Evolutionary conservation across 371 early-diverging fungal genomes (phyloP).

Genomic region (Mortierella sp.): DNA sequence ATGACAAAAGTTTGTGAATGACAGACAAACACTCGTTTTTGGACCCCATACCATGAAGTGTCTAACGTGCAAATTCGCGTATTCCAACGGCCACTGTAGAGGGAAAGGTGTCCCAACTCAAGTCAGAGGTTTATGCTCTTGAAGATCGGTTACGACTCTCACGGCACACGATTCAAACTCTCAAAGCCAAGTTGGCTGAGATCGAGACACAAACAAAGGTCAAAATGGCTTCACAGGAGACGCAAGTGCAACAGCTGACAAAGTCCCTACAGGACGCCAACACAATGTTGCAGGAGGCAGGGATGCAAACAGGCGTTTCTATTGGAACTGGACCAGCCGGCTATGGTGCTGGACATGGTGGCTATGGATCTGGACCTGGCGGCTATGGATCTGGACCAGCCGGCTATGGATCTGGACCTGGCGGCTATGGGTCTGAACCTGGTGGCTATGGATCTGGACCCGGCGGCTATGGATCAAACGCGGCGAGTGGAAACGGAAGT

Average conservation of each 20-base stretch:
- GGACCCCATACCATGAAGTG: too few relatives aligned
- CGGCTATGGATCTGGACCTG: too few relatives aligned
- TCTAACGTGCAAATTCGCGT: too few relatives aligned
- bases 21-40: background rate
- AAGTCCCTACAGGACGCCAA: conserved; percentile 65
- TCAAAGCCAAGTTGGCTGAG: conserved; percentile 77
- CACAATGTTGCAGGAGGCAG: conserved; percentile 20
- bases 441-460: too few relatives aligned
- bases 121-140: conserved; percentile 78
- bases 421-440: too few relatives aligned
- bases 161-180: conserved; percentile 80
- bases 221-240: conserved; percentile 75
- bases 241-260: conserved; percentile 75
- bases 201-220: conserved; percentile 71
- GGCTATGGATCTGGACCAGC: too few relatives aligned
- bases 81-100: too few relatives aligned
- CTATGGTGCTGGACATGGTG: conserved; percentile 1
- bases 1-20: too few relatives aligned
- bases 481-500: conserved; percentile 2
- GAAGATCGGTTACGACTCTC: conserved; percentile 85
- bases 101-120: conserved; percentile 78
- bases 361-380: too few relatives aligned
- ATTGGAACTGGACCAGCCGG: conserved; percentile 39
- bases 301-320: conserved; percentile 13
- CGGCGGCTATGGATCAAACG: conserved; percentile 10